These are phyloP conservation scores for Adansonia grandidieri DNA, from an alignment of 441 rosid genomes.

Conservation along the genomic window DNA sequence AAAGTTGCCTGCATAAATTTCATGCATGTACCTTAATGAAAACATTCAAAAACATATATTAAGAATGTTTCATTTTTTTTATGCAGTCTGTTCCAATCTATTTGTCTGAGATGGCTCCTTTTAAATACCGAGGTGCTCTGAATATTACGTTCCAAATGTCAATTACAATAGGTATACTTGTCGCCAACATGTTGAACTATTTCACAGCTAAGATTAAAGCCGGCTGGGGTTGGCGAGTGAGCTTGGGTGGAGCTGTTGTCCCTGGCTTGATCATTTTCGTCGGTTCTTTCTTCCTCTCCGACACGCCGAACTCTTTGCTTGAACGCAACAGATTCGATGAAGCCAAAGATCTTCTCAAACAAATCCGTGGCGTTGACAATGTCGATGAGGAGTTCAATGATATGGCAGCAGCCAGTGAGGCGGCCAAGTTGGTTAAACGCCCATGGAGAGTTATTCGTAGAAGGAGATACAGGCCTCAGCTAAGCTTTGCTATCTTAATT, in stretches of 20 bases:
- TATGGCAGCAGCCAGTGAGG: conserved; percentile 63
- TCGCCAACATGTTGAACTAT: conserved; percentile 66
- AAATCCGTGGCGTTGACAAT: conserved; percentile 58
- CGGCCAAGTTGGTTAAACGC: conserved; percentile 56
- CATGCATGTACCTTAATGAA: not conserved
- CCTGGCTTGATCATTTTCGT: conserved; percentile 72
- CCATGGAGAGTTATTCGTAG: conserved; percentile 67
- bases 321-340: conserved; percentile 55
- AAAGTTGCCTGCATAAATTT: not conserved
- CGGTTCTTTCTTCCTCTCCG: conserved; percentile 71
- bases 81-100: conserved; percentile 80
- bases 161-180: conserved; percentile 65
- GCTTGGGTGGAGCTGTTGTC: conserved; percentile 81
- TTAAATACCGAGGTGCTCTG: conserved; percentile 74
- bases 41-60: not conserved
- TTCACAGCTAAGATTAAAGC: conserved; percentile 61
- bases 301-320: conserved; percentile 82
- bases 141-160: conserved; percentile 83
- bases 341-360: conserved; percentile 52
- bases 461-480: conserved; percentile 73
- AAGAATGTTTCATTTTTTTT: no score
- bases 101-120: conserved; percentile 87
- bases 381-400: conserved; percentile 69
- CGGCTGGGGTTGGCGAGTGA: conserved; percentile 84
- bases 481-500: conserved; percentile 64